Conservation (phyloP, 371 early-diverging fungal genomes). For the Mortierella sp. region DNA sequence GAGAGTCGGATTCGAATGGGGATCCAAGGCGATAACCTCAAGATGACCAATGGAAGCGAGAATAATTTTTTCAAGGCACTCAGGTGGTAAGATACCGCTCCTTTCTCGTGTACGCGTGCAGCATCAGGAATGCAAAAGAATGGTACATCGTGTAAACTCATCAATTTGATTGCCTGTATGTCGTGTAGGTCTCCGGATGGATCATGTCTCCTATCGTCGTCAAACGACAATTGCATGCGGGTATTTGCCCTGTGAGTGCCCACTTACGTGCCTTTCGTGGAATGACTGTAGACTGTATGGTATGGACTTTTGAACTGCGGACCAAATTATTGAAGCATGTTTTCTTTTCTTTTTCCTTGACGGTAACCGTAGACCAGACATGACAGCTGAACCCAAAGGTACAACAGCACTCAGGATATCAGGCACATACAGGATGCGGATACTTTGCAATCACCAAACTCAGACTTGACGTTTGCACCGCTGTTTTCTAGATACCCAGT, state of each 20-base stretch:
- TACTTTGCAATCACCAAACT: not conserved
- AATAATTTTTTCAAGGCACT: constrained; percentile 55
- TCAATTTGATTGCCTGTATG: not conserved
- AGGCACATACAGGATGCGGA: not conserved
- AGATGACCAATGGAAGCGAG: constrained; percentile 41
- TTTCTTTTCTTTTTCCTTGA: not conserved
- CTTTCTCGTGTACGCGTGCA: not conserved
- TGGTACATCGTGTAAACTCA: not conserved
- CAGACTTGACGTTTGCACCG: not conserved
- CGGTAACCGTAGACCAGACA: constrained; percentile 22
- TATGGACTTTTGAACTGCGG: not conserved
- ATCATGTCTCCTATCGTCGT: not conserved
- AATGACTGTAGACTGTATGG: not conserved
- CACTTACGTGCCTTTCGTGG: not conserved
- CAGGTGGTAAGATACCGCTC: constrained; percentile 32
- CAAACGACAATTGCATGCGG: constrained; percentile 5
- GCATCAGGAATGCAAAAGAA: not conserved
- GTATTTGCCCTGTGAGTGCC: constrained; percentile 2
- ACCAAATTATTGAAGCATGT: not conserved
- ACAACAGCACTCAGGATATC: not conserved
- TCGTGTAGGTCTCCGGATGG: not conserved
- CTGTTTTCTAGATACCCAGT: constrained; percentile 20
- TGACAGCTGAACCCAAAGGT: constrained; percentile 8
- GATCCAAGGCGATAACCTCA: constrained; percentile 28
- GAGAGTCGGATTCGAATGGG: constrained; percentile 31